Evolutionary conservation across 331 rosid species (phyloP).

Genomic region (Malus hybrid): DNA sequence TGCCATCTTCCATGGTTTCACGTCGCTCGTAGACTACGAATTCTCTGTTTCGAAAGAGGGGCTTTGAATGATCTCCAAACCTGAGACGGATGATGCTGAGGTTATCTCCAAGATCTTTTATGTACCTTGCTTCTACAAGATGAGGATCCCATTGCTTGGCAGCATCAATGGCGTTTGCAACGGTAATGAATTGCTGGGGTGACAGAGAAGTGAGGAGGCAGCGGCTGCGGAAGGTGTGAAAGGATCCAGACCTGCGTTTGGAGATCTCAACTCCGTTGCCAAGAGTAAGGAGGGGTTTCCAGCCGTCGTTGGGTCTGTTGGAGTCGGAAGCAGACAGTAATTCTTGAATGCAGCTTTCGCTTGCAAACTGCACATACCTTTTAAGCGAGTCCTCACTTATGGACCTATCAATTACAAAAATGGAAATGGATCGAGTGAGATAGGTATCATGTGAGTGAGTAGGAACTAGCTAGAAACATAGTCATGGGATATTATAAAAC

Average conservation of each 20-base stretch:
- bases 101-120: constrained; percentile 63
- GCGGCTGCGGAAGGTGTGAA: constrained; percentile 78
- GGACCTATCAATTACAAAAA: constrained; percentile 29
- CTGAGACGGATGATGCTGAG: constrained; percentile 71
- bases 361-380: constrained; percentile 74
- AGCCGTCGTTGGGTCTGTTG: constrained; percentile 36
- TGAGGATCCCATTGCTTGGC: constrained; percentile 98
- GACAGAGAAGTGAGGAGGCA: constrained; percentile 68
- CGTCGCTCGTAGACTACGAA: constrained; percentile 84
- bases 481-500: too few species aligned
- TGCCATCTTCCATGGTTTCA: constrained; percentile 90
- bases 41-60: constrained; percentile 71
- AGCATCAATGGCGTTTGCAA: constrained; percentile 86
- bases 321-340: constrained; percentile 71
- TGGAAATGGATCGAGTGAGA: background rate
- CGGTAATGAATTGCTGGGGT: constrained; percentile 67
- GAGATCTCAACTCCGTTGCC: constrained; percentile 83
- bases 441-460: background rate
- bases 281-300: constrained; percentile 56
- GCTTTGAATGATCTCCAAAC: constrained; percentile 82
- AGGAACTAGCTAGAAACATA: background rate
- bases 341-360: constrained; percentile 84
- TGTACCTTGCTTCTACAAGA: constrained; percentile 76
- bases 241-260: constrained; percentile 61
- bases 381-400: constrained; percentile 75